Conservation (phyloP, 257 asterid genomes). For the Plantago major region DNA sequence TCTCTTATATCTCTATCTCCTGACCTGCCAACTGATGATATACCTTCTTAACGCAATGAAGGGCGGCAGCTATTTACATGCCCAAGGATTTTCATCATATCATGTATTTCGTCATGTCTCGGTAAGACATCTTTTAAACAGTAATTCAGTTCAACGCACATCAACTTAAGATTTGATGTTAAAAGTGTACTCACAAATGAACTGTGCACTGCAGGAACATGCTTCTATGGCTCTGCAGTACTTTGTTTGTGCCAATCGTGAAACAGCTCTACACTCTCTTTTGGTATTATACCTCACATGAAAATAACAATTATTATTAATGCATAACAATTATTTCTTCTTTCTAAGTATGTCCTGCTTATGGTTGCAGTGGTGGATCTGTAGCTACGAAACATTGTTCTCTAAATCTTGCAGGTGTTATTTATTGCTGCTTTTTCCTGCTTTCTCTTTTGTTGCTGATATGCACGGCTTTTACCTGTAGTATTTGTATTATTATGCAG, state of each 20-base stretch:
- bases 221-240: conserved; percentile 88
- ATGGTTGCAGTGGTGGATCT: conserved; percentile 67
- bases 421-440: neutral
- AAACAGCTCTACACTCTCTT: conserved; percentile 48
- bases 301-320: neutral
- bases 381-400: conserved; percentile 74
- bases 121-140: conserved; percentile 36
- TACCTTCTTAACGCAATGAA: conserved; percentile 26
- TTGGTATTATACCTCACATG: conserved; percentile 44
- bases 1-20: no score
- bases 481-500: conserved; percentile 29
- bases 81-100: conserved; percentile 63
- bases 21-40: conserved; percentile 29
- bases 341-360: conserved; percentile 10
- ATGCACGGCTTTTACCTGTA: neutral
- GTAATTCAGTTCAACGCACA: neutral
- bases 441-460: neutral
- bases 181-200: conserved; percentile 4
- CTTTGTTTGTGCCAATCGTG: conserved; percentile 47
- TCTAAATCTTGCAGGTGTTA: conserved; percentile 70
- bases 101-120: conserved; percentile 70
- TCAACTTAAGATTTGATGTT: neutral
- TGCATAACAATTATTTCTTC: neutral
- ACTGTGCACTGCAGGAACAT: conserved; percentile 53
- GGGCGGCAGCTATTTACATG: conserved; percentile 92